phyloP scores from a whole-genome alignment of 2,329 filamentous ascomycete genomes.

The Colletotrichum sp. region DNA sequence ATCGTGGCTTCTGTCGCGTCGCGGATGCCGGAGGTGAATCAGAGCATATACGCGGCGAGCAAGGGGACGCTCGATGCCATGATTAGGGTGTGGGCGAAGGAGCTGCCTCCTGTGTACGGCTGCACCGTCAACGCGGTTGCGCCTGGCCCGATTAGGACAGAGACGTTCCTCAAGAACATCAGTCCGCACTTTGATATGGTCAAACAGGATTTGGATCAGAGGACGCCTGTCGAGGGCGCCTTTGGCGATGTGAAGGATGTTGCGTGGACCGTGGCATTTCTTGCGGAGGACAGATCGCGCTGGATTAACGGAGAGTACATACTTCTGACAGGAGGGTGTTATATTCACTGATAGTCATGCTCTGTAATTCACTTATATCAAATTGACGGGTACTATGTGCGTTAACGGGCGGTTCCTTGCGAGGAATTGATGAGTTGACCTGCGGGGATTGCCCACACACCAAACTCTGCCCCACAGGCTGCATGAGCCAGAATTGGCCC shows the following conservation, averaged over 20 bases:
- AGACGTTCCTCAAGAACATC: background rate
- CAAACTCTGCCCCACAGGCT: accelerated
- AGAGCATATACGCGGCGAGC: too few relatives aligned
- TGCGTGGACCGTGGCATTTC: background rate
- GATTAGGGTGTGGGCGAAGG: too few relatives aligned
- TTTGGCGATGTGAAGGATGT: background rate
- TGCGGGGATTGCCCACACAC: too few relatives aligned
- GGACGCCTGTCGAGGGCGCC: background rate
- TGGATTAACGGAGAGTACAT: background rate
- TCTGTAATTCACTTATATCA: background rate
- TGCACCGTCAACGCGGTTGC: too few relatives aligned
- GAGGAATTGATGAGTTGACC: too few relatives aligned
- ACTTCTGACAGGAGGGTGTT: background rate
- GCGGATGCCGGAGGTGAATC: too few relatives aligned
- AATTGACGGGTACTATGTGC: too few relatives aligned
- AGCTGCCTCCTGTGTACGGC: too few relatives aligned
- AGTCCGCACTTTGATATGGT: background rate
- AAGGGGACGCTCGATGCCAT: too few relatives aligned
- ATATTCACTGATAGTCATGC: background rate
- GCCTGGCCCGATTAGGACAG: background rate
- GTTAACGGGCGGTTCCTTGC: too few relatives aligned
- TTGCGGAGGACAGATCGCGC: background rate
- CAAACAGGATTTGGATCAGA: background rate
- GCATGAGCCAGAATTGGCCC: accelerated
- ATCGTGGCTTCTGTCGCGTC: too few relatives aligned